Conservation (phyloP, 306 rosid genomes). For the Canavalia ensiformis region DNA sequence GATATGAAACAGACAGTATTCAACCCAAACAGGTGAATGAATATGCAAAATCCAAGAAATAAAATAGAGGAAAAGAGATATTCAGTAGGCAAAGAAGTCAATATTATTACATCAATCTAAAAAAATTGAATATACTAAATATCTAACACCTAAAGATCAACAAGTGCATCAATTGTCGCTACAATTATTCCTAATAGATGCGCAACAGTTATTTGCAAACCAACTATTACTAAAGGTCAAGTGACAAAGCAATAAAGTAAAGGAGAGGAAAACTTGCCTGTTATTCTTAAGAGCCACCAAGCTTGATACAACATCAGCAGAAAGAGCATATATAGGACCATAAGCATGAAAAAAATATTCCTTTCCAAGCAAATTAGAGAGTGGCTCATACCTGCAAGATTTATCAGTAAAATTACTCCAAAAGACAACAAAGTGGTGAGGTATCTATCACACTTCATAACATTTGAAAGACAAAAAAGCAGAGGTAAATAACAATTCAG, state of each 20-base stretch:
- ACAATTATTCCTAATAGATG: neutral
- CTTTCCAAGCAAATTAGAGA: constrained; percentile 81
- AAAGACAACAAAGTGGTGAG: constrained; percentile 7
- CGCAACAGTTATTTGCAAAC: constrained; percentile 19
- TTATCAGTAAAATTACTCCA: constrained; percentile 20
- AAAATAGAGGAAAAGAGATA: constrained; percentile 21
- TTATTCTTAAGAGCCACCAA: constrained; percentile 86
- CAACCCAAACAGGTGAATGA: neutral
- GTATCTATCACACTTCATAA: constrained; percentile 9
- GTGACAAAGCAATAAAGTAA: constrained; percentile 27
- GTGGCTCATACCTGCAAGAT: constrained; percentile 86
- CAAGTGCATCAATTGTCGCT: constrained; percentile 32
- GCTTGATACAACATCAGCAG: constrained; percentile 94
- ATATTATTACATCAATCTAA: constrained; percentile 18
- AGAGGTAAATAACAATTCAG: constrained; percentile 2
- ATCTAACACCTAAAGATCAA: constrained; percentile 20
- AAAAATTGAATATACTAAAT: neutral
- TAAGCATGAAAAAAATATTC: constrained; percentile 98
- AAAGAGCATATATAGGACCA: constrained; percentile 95
- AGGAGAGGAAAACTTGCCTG: constrained; percentile 66
- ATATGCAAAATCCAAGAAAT: constrained; percentile 15
- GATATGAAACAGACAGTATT: constrained; percentile 27
- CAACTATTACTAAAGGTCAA: constrained; percentile 20
- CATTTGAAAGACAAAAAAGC: constrained; percentile 5
- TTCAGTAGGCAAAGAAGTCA: constrained; percentile 13